Percentiles rank a stretch among this genome's conserved stretches.
These are phyloP conservation scores for Fusarium palustre DNA, from an alignment of 2,329 filamentous ascomycete species.

Conservation along the genomic window DNA sequence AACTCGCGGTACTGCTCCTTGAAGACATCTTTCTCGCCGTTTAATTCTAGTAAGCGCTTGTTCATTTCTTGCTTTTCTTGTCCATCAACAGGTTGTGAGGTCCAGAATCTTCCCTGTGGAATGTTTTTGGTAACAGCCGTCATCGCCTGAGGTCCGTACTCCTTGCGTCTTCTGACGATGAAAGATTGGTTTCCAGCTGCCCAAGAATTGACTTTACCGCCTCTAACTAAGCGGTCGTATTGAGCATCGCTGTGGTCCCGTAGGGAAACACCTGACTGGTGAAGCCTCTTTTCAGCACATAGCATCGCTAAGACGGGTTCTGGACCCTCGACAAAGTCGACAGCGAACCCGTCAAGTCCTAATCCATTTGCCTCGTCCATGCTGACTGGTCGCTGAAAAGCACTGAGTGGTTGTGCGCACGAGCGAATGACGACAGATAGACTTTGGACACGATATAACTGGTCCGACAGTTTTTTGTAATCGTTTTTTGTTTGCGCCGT, in stretches of 20 bases:
- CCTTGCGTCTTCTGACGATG: constrained; percentile 75
- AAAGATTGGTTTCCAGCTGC: constrained; percentile 75
- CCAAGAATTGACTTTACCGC: constrained; percentile 72
- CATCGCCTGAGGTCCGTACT: constrained; percentile 81
- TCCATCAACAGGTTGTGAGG: constrained; percentile 78
- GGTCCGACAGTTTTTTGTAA: constrained; percentile 76
- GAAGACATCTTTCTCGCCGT: constrained; percentile 52
- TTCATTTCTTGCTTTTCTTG: constrained; percentile 72
- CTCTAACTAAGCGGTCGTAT: constrained; percentile 72
- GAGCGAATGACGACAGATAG: constrained; percentile 80
- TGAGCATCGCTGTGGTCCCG: constrained; percentile 73
- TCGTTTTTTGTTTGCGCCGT: constrained; percentile 82
- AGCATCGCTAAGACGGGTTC: constrained; percentile 88
- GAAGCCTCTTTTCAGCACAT: constrained; percentile 77
- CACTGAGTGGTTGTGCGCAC: constrained; percentile 64
- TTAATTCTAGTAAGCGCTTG: constrained; percentile 60
- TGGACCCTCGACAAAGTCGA: constrained; percentile 84
- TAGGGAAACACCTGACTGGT: constrained; percentile 74
- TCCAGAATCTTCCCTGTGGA: constrained; percentile 75
- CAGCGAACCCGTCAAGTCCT: constrained; percentile 83
- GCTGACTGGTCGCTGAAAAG: constrained; percentile 67
- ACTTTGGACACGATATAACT: constrained; percentile 71
- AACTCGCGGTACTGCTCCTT: constrained; percentile 51
- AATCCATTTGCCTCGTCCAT: constrained; percentile 64
- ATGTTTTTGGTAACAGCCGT: constrained; percentile 76